These are phyloP conservation scores for Cyanidium caldarium DNA, from an alignment of 23 red algal species.

Conservation along the genomic window DNA sequence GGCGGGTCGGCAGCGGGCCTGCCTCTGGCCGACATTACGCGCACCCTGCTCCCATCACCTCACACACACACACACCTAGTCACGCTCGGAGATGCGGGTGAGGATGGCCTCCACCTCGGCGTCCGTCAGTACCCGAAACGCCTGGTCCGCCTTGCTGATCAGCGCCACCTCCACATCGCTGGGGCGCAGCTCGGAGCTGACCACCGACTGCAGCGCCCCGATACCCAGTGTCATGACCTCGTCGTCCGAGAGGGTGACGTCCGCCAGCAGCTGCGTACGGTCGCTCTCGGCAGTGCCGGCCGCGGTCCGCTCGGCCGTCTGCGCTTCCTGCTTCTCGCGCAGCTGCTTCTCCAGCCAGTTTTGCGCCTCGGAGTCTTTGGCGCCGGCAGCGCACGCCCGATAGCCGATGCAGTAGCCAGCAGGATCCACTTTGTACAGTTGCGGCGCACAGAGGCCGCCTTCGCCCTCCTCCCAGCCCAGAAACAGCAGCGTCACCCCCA, in stretches of 20 bases:
- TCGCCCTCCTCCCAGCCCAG: conserved; percentile 87
- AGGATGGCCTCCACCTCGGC: conserved; percentile 69
- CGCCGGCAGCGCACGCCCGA: conserved; percentile 68
- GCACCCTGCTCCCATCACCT: no score
- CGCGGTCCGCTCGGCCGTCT: conserved; percentile 8
- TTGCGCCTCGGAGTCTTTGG: conserved; percentile 75
- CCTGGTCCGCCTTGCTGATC: conserved; percentile 36
- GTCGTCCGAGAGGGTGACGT: conserved; percentile 23
- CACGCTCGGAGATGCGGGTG: conserved; percentile 45
- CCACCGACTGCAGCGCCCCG: conserved; percentile 56
- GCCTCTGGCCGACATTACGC: no score
- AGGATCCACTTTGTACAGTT: conserved; percentile 86
- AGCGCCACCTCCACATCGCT: conserved; percentile 71
- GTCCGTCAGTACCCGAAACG: conserved; percentile 46
- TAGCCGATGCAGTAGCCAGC: conserved; percentile 94
- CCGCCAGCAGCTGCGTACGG: not conserved
- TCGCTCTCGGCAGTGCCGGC: no score
- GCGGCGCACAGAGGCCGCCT: conserved; percentile 28
- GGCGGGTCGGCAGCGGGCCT: no score
- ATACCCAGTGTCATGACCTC: conserved; percentile 70
- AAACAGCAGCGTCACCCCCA: conserved; percentile 66
- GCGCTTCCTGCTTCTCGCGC: conserved; percentile 27
- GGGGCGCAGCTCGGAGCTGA: conserved; percentile 61
- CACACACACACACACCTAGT: conserved; percentile 40
- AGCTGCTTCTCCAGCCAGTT: conserved; percentile 94